phyloP scores from a whole-genome alignment of 2,329 filamentous ascomycete species.

The Fusarium anthophilum region DNA sequence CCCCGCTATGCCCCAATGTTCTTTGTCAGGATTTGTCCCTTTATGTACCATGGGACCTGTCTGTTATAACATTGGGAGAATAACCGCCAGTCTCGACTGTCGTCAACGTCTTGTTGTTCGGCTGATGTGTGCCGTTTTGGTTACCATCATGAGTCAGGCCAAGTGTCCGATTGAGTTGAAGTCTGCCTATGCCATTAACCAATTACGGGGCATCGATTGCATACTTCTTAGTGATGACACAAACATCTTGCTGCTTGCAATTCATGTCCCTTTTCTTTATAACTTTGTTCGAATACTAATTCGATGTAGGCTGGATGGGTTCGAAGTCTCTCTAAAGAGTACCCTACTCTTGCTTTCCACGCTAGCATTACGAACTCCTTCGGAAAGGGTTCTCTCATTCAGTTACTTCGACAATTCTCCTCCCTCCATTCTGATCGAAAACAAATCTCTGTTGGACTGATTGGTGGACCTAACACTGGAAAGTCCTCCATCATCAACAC shows the following conservation, averaged over 20 bases:
- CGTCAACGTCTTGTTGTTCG: conserved; percentile 52
- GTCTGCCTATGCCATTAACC: conserved; percentile 69
- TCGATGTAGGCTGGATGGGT: conserved; percentile 86
- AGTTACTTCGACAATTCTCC: conserved; percentile 91
- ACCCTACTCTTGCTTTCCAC: conserved; percentile 94
- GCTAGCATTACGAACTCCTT: conserved; percentile 96
- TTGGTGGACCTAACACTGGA: conserved; percentile 84
- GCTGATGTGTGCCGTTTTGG: conserved; percentile 91
- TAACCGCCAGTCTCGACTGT: conserved; percentile 63
- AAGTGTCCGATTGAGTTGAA: conserved; percentile 98
- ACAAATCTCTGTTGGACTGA: conserved; percentile 91
- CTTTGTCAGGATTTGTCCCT: conserved; percentile 85
- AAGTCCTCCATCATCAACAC: conserved; percentile 99
- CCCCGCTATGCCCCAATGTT: conserved; percentile 65
- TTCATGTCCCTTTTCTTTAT: conserved; percentile 14
- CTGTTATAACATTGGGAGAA: conserved; percentile 99
- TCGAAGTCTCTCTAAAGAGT: conserved; percentile 84
- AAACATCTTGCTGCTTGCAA: conserved; percentile 63
- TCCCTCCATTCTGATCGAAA: conserved; percentile 89
- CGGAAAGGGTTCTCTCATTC: conserved; percentile 93
- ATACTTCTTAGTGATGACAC: conserved; percentile 99
- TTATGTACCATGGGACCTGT: conserved; percentile 79
- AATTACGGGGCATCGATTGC: conserved; percentile 66
- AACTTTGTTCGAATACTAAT: conserved; percentile 35
- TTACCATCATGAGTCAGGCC: conserved; percentile 76